These are phyloP conservation scores for Pseudofabraea citricarpa DNA, from an alignment of 2,329 filamentous ascomycete genomes.

Conservation along the genomic window DNA sequence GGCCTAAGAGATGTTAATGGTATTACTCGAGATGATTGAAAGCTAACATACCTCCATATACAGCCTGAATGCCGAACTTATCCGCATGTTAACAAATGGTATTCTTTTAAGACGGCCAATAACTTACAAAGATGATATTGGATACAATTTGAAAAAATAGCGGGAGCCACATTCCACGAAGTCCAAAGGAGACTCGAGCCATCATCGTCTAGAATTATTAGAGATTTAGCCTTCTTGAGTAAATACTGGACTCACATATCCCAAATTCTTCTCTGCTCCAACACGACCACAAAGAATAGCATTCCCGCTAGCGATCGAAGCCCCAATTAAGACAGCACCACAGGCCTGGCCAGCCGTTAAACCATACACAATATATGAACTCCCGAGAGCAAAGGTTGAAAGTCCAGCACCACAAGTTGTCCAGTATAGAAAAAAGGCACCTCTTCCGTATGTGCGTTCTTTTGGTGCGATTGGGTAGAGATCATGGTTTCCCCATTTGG, in stretches of 20 bases:
- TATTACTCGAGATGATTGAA: conserved; percentile 15
- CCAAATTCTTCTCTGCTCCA: conserved; percentile 20
- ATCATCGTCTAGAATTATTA: conserved; percentile 14
- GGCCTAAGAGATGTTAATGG: conserved; percentile 4
- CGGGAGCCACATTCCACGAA: conserved; percentile 18
- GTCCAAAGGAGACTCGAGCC: conserved; percentile 23
- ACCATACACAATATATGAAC: conserved; percentile 16
- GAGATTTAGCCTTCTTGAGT: neutral
- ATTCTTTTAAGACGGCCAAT: neutral
- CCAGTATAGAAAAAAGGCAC: conserved; percentile 8
- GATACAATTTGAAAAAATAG: conserved; percentile 7
- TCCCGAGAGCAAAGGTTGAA: conserved; percentile 15
- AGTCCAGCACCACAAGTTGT: conserved; percentile 4
- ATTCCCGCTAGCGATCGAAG: conserved; percentile 11
- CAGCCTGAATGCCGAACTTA: conserved; percentile 1
- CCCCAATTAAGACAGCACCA: conserved; percentile 16
- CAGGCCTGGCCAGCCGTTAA: conserved; percentile 16
- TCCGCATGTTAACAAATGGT: neutral
- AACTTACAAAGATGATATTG: conserved; percentile 7
- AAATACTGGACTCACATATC: conserved; percentile 11
- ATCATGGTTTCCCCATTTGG: conserved; percentile 9
- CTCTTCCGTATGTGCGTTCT: conserved; percentile 7
- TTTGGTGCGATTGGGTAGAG: conserved; percentile 5
- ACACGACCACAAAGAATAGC: conserved; percentile 17
- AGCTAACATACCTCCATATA: conserved; percentile 13